Evolutionary conservation across 73 alveolate genomes (phyloP), one percentile per base, ranked within the genome.

Genomic region (Blepharisma stoltei): DNA sequence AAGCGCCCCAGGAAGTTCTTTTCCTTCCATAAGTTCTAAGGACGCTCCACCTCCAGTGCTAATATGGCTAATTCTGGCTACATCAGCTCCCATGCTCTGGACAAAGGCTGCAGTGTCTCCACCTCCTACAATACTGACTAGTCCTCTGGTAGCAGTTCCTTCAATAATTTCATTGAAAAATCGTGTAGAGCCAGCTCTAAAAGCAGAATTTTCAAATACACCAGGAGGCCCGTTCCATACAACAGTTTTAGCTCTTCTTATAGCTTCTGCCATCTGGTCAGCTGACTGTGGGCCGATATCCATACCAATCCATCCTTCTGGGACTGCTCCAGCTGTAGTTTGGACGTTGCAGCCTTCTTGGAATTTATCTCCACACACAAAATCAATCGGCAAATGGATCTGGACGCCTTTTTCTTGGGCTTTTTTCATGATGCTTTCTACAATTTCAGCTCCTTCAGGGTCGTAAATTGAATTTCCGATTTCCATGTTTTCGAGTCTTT

Each of bases 11-110:
- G 97, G 97, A 14, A 93, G 93, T 65, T 77, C 90, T 73, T 88
- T 93, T 52, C 98, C 98, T 78, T 93, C 98, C 38, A 93, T 76
- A 11, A 93, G 85, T 83, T 91, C 97, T 7, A 93, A 79, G 7
- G 94, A 83, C 0, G 97, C 98, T 60, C 97, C 97, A 82, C 98
- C 98, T 48, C 98, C 98, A 11, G 98, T 93, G 67, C 92, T 80
- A 60, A 93, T 92, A 83, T 93, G 96, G 47, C 85, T 76, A 44
- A 86, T 70, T 70, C 81, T 83, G n/a, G 20, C 70, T 52, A 65
- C 47, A 5, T 83, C 81, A 43, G 47, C 49, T 37, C 89, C 86
- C 18, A 50, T 11, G 32, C 46, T 21, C 73, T 81, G 85, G 50
- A 91, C 87, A 32, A 89, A 80, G 46, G 90, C 70, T 20, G 93